Evolutionary conservation across 345 rosid species (phyloP).

Genomic region (Brassica carinata): DNA sequence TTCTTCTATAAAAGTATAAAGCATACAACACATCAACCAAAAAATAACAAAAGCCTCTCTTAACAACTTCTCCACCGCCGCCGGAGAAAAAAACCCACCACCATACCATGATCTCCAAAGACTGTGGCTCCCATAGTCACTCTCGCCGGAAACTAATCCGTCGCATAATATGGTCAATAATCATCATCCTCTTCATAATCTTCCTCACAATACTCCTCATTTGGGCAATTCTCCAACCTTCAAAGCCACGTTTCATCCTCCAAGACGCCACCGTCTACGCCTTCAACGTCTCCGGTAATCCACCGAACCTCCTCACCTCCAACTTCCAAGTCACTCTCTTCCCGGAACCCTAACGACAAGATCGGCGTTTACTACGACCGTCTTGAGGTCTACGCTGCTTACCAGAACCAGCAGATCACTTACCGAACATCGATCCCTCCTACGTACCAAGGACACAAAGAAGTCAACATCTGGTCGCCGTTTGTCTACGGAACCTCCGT

Average conservation of each 20-base stretch:
- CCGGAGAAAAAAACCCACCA: slow-evolving; percentile 13
- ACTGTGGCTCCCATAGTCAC: slow-evolving; percentile 50
- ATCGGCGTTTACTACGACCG: slow-evolving; percentile 88
- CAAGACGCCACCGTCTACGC: slow-evolving; percentile 88
- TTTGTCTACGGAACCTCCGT: slow-evolving; percentile 58
- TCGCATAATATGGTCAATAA: slow-evolving; percentile 45
- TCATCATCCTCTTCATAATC: slow-evolving; percentile 55
- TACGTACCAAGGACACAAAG: slow-evolving; percentile 61
- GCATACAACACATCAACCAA: neutral
- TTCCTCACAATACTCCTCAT: slow-evolving; percentile 61
- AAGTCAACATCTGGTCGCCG: slow-evolving; percentile 81
- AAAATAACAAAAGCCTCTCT: neutral
- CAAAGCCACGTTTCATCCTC: slow-evolving; percentile 78
- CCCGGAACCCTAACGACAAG: slow-evolving; percentile 77
- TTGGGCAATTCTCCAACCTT: slow-evolving; percentile 89
- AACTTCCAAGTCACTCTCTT: slow-evolving; percentile 74
- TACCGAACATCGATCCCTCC: slow-evolving; percentile 54
- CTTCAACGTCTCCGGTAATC: slow-evolving; percentile 67
- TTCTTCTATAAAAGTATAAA: slow-evolving; percentile 32
- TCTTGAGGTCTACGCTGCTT: slow-evolving; percentile 68
- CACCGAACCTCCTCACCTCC: slow-evolving; percentile 72
- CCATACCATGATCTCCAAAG: slow-evolving; percentile 57
- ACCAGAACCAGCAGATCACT: slow-evolving; percentile 80
- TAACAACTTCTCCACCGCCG: slow-evolving; percentile 32
- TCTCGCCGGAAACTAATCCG: slow-evolving; percentile 40